Conservation (phyloP, 495 filamentous ascomycete genomes). For the Neurospora sublineolata region DNA sequence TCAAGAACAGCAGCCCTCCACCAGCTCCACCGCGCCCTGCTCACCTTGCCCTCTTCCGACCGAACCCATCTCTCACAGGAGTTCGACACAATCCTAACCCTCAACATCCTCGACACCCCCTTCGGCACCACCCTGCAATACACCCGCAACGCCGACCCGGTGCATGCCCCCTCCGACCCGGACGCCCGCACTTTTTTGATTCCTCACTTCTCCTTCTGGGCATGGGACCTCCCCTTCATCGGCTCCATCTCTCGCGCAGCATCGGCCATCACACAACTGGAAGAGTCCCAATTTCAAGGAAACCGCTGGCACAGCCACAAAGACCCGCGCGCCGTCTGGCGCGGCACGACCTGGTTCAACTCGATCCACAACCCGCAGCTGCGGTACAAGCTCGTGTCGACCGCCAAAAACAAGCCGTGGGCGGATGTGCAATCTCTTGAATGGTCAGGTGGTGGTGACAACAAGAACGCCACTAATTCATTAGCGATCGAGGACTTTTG, state of each 20-base stretch:
- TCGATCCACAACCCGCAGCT: constrained; percentile 27
- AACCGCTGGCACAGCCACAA: constrained; percentile 36
- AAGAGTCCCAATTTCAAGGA: constrained; percentile 3
- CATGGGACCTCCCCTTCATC: constrained; percentile 53
- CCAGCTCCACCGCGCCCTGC: constrained; percentile 39
- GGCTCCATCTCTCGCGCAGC: constrained; percentile 45
- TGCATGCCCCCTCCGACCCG: constrained; percentile 33
- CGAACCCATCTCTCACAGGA: not conserved
- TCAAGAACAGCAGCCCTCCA: constrained; percentile 31
- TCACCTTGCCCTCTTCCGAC: constrained; percentile 28
- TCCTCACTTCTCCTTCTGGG: constrained; percentile 73
- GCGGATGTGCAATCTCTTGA: constrained; percentile 38
- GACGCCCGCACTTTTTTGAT: constrained; percentile 50
- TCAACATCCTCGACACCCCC: constrained; percentile 34
- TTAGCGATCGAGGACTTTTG: constrained; percentile 39
- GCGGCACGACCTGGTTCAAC: constrained; percentile 48
- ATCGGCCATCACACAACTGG: constrained; percentile 31
- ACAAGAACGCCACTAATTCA: constrained; percentile 36
- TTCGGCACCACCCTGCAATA: constrained; percentile 28
- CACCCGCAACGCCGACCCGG: constrained; percentile 26
- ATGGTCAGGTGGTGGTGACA: constrained; percentile 13
- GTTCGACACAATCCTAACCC: constrained; percentile 48
- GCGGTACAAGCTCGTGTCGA: constrained; percentile 32
- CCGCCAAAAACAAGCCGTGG: constrained; percentile 29
- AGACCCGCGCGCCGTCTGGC: constrained; percentile 56